Conservation (phyloP, 2,329 filamentous ascomycete species). For the Calonectria pauciramosa region DNA sequence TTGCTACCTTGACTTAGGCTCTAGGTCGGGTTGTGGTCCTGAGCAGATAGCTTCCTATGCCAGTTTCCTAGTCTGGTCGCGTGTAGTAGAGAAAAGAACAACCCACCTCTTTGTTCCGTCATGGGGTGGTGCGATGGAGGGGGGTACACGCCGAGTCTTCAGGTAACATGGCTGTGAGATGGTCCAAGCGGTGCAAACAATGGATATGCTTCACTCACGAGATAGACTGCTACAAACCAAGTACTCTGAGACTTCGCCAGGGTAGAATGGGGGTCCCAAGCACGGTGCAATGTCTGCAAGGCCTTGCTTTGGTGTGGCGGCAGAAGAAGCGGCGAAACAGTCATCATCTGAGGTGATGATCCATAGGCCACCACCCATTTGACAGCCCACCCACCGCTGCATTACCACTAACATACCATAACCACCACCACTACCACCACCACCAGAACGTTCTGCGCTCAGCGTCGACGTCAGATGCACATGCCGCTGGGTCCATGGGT, state of each 20-base stretch:
- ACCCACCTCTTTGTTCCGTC: neutral
- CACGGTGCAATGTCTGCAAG: neutral
- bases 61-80: neutral
- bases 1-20: constrained; percentile 6
- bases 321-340: constrained; percentile 25
- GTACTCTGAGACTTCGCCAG: constrained; percentile 12
- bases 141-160: constrained; percentile 5
- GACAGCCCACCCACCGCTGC: constrained; percentile 35
- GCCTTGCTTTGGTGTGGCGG: constrained; percentile 8
- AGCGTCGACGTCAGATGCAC: constrained; percentile 22
- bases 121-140: neutral
- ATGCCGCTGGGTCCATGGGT: constrained; percentile 14
- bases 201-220: neutral
- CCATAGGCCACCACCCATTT: constrained; percentile 32
- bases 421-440: constrained; percentile 30
- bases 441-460: constrained; percentile 22
- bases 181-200: neutral
- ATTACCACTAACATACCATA: constrained; percentile 21
- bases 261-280: constrained; percentile 1
- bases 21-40: neutral
- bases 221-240: constrained; percentile 4
- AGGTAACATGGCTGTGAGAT: constrained; percentile 3
- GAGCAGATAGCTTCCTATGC: neutral
- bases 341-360: constrained; percentile 35
- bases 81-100: neutral